Evolutionary conservation across 2,329 filamentous ascomycete genomes (phyloP).

Genomic region (Coniochaeta sp.): DNA sequence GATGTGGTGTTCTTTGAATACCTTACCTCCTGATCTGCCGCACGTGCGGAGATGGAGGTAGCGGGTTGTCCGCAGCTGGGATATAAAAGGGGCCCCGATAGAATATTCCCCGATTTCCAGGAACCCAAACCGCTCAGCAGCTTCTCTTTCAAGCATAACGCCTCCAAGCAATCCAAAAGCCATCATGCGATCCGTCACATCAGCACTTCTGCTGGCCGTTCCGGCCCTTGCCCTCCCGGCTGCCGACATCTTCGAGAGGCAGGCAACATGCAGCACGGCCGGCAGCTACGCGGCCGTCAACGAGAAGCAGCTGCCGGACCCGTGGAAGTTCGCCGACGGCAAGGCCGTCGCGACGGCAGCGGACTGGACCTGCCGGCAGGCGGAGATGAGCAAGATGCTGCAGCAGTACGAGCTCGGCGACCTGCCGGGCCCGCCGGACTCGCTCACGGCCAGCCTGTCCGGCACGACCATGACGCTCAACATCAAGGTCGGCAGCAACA

Average conservation of each 20-base stretch:
- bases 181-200: background rate
- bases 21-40: background rate
- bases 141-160: background rate
- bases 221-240: conserved; percentile 7
- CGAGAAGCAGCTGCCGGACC: conserved; percentile 26
- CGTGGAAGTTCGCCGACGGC: conserved; percentile 36
- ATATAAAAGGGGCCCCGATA: background rate
- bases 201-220: background rate
- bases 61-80: background rate
- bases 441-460: conserved; percentile 29
- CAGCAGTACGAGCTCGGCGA: conserved; percentile 40
- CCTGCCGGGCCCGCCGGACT: conserved; percentile 33
- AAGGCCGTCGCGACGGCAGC: conserved; percentile 29
- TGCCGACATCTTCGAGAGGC: conserved; percentile 3
- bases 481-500: conserved; percentile 25
- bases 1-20: background rate
- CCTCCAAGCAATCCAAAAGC: background rate
- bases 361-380: conserved; percentile 36
- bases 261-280: background rate
- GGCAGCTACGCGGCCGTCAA: background rate
- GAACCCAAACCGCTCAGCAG: background rate
- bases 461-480: conserved; percentile 12
- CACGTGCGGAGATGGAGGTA: background rate
- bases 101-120: background rate
- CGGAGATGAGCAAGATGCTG: conserved; percentile 35